phyloP scores from a whole-genome alignment of 2,329 filamentous ascomycete genomes.

The Bertia moriformis region DNA sequence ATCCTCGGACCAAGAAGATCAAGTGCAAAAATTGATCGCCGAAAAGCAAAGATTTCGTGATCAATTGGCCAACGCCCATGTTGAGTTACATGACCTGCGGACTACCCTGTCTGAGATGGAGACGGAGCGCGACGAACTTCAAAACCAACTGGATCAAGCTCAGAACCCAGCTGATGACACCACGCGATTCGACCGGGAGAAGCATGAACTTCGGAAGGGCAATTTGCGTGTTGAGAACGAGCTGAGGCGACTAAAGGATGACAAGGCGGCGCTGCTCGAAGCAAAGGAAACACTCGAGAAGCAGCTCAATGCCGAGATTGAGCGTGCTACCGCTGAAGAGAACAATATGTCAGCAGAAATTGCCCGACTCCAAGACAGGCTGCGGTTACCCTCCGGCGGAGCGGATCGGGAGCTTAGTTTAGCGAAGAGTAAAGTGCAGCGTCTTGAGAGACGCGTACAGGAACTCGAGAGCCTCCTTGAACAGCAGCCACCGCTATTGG shows the following conservation, averaged over 20 bases:
- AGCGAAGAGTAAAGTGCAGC: constrained; percentile 46
- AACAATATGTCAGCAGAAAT: constrained; percentile 42
- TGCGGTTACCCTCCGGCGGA: constrained; percentile 26
- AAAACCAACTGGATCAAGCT: constrained; percentile 40
- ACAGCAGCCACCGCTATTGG: constrained; percentile 8
- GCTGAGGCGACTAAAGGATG: constrained; percentile 47
- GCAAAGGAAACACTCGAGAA: constrained; percentile 44
- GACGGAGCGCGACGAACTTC: constrained; percentile 53
- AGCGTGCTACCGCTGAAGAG: constrained; percentile 52
- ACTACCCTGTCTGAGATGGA: constrained; percentile 40
- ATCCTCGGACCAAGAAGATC: constrained; percentile 40
- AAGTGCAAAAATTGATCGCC: constrained; percentile 36
- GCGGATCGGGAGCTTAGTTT: constrained; percentile 39
- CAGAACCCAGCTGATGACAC: constrained; percentile 41
- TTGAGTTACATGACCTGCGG: constrained; percentile 44
- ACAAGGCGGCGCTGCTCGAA: constrained; percentile 40
- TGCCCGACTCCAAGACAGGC: constrained; percentile 29
- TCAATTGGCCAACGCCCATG: constrained; percentile 39
- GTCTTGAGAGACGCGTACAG: constrained; percentile 47
- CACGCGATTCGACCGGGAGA: constrained; percentile 51
- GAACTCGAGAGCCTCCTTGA: constrained; percentile 29
- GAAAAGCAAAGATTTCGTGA: constrained; percentile 53
- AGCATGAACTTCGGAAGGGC: constrained; percentile 51
- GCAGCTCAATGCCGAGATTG: constrained; percentile 51
- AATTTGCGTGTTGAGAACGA: constrained; percentile 56